These are phyloP conservation scores for Peronospora tabacina DNA, from an alignment of 352 stramenopile genomes.

Conservation along the genomic window DNA sequence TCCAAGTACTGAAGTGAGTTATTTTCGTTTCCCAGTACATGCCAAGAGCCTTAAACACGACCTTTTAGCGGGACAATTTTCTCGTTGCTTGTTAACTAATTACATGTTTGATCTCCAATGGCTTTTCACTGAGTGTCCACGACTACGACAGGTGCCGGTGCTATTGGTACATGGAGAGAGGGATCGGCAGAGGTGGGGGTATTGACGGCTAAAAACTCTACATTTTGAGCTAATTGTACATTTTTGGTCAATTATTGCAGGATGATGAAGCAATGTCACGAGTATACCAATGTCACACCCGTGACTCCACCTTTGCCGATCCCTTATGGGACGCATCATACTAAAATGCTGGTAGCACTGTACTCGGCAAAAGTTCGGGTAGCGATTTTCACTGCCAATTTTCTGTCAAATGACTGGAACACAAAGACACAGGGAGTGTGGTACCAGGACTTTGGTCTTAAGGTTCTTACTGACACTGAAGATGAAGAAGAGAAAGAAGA, in stretches of 20 bases:
- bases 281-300: conserved; percentile 52
- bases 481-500: conserved; percentile 18
- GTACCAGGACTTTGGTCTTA: conserved; percentile 75
- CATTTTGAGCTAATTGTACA: background rate
- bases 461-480: conserved; percentile 31
- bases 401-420: conserved; percentile 71
- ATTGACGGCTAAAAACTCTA: background rate
- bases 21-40: conserved; percentile 21
- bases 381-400: conserved; percentile 83
- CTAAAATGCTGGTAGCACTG: conserved; percentile 77
- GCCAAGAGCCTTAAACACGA: conserved; percentile 33
- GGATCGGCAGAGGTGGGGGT: conserved; percentile 31
- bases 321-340: conserved; percentile 82
- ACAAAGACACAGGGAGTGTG: conserved; percentile 81
- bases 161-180: conserved; percentile 73
- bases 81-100: conserved; percentile 61
- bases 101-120: conserved; percentile 77
- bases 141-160: conserved; percentile 52
- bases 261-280: conserved; percentile 48
- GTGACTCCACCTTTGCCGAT: conserved; percentile 69
- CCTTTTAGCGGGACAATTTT: conserved; percentile 54
- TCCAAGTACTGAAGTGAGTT: background rate
- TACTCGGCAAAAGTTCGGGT: conserved; percentile 60
- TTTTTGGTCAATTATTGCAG: conserved; percentile 15
- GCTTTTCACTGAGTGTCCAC: conserved; percentile 57